phyloP scores from a whole-genome alignment of 2,329 filamentous ascomycete genomes.

The Fusarium sp. region DNA sequence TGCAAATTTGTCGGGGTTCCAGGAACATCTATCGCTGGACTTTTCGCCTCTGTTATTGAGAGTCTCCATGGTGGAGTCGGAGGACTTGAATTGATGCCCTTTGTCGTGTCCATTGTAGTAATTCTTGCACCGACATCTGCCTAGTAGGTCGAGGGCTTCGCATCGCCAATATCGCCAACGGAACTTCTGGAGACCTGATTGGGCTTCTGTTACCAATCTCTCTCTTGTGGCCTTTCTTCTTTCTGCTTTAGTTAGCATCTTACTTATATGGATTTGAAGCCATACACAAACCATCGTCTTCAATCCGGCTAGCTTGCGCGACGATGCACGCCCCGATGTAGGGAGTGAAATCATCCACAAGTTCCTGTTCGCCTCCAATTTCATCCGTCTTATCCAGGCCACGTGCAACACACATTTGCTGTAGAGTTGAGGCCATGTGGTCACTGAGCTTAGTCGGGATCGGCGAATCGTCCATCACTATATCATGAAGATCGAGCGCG shows the following conservation, averaged over 20 bases:
- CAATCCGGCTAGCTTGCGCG: conserved; percentile 8
- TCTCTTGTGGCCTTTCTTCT: neutral
- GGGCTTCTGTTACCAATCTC: neutral
- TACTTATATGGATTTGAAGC: too few relatives aligned
- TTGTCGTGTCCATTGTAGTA: conserved; percentile 10
- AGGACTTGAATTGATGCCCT: conserved; percentile 15
- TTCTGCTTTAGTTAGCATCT: neutral
- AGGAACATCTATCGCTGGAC: conserved; percentile 6
- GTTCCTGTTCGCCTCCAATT: neutral
- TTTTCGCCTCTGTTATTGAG: neutral
- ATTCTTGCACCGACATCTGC: conserved; percentile 11
- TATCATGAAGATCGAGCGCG: conserved; percentile 9
- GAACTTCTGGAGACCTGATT: conserved; percentile 8
- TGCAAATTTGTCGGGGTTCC: conserved; percentile 9
- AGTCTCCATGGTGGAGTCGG: neutral
- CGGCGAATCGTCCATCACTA: conserved; percentile 1
- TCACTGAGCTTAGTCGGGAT: conserved; percentile 14
- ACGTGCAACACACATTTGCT: neutral
- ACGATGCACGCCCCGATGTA: conserved; percentile 20
- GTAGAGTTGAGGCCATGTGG: conserved; percentile 12
- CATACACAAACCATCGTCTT: neutral
- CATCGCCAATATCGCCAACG: conserved; percentile 24
- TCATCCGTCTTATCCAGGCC: neutral
- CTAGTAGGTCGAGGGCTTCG: conserved; percentile 7
- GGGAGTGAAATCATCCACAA: conserved; percentile 9